Evolutionary conservation across 805 yeast species (phyloP).

Genomic region (Schwanniomyces vanrijiae): DNA sequence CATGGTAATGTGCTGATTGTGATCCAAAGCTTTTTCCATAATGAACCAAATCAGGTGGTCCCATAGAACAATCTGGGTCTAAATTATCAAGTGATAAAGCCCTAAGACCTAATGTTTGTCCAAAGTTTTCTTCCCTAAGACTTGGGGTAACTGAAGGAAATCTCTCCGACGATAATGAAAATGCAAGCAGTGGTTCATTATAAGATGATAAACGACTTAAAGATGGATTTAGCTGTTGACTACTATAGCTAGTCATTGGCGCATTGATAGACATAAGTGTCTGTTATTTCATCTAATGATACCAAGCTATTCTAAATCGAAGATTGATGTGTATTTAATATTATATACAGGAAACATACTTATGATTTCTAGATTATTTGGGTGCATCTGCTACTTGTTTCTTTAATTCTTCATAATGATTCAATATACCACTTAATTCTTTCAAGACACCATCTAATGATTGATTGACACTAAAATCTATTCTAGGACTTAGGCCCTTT

Average conservation of each 20-base stretch:
- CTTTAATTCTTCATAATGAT: not conserved
- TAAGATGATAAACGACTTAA: not conserved
- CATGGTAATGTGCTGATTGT: conserved; percentile 22
- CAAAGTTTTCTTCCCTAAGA: conserved; percentile 30
- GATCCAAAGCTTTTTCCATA: conserved; percentile 36
- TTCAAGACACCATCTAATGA: conserved; percentile 23
- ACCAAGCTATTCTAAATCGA: not conserved
- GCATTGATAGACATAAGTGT: not conserved
- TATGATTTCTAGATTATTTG: not conserved
- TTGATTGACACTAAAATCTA: conserved; percentile 17
- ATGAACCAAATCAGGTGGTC: conserved; percentile 42
- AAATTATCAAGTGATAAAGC: conserved; percentile 17
- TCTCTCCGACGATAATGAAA: not conserved
- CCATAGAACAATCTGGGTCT: conserved; percentile 16
- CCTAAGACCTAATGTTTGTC: conserved; percentile 27
- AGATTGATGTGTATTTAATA: not conserved
- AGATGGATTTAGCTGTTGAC: not conserved
- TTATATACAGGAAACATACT: not conserved
- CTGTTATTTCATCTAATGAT: not conserved
- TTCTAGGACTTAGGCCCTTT: conserved; percentile 21
- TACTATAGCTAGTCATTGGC: not conserved
- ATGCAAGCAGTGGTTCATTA: not conserved
- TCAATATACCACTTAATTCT: conserved; percentile 12
- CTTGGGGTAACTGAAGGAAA: conserved; percentile 9
- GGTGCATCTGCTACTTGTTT: not conserved